Percentiles rank a stretch among this genome's conserved stretches.
Evolutionary conservation across 202 grass and related monocot genomes (phyloP).

Genomic region (Zoysia matrella): DNA sequence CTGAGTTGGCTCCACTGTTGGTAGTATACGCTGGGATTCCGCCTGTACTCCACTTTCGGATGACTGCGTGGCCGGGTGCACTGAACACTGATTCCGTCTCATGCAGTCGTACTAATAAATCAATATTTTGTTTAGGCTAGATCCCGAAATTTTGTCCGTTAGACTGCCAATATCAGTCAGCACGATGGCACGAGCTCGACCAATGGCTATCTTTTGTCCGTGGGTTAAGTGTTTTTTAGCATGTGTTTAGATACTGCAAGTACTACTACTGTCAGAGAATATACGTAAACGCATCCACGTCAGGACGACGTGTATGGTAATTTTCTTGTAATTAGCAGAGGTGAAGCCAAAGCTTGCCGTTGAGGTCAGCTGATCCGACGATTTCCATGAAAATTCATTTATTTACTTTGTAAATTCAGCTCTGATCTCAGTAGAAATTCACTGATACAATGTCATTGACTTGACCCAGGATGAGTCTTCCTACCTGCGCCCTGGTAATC

Average conservation of each 20-base stretch:
- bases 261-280: not conserved
- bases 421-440: too few species aligned
- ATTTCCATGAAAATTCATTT: too few species aligned
- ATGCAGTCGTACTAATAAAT: not conserved
- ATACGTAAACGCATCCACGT: too few species aligned
- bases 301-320: too few species aligned
- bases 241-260: not conserved
- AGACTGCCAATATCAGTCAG: not conserved
- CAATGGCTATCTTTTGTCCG: not conserved
- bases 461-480: too few species aligned
- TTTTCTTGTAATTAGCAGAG: too few species aligned
- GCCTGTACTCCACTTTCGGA: not conserved
- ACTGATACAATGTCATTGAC: too few species aligned
- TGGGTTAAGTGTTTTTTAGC: not conserved
- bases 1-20: conserved; percentile 33
- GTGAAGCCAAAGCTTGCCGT: too few species aligned
- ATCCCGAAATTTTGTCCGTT: not conserved
- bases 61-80: not conserved
- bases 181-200: not conserved
- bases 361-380: too few species aligned
- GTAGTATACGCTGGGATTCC: not conserved
- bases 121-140: not conserved
- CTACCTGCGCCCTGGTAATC: too few species aligned
- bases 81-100: not conserved
- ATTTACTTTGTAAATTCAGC: too few species aligned